Percentiles rank a stretch among this genome's conserved stretches.
Evolutionary conservation across 176 grass and related monocot species (phyloP).

Genomic region (Themeda triandra): DNA sequence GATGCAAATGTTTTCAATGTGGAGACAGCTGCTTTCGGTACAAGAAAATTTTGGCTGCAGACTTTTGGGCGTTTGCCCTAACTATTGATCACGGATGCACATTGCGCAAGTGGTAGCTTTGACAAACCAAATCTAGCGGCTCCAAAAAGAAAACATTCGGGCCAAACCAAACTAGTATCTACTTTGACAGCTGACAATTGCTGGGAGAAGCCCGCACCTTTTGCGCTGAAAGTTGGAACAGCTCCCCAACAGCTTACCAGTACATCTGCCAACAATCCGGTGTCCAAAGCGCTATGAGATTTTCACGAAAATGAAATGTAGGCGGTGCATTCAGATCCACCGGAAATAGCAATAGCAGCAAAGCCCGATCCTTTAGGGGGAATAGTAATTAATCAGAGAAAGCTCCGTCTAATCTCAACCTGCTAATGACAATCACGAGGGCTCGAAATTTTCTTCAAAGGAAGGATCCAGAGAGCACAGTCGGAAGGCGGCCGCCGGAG

Average conservation of each 20-base stretch:
- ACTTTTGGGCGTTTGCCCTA: conserved; percentile 14
- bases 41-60: background rate
- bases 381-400: background rate
- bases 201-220: background rate
- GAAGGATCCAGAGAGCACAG: background rate
- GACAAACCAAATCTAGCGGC: background rate
- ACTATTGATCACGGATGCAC: background rate
- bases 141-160: conserved; percentile 8
- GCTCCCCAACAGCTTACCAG: background rate
- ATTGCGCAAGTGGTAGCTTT: background rate
- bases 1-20: background rate
- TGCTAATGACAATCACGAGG: background rate
- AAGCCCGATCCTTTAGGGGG: background rate
- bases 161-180: conserved; percentile 9
- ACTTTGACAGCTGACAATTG: conserved; percentile 1
- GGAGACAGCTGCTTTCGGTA: background rate
- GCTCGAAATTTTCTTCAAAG: background rate
- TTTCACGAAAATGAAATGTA: background rate
- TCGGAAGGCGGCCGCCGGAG: background rate
- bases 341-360: no score
- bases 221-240: no score
- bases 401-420: background rate
- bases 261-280: background rate
- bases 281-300: background rate
- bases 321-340: conserved; percentile 1